Conservation (phyloP, 495 filamentous ascomycete species). For the Talaromyces adpressus region DNA sequence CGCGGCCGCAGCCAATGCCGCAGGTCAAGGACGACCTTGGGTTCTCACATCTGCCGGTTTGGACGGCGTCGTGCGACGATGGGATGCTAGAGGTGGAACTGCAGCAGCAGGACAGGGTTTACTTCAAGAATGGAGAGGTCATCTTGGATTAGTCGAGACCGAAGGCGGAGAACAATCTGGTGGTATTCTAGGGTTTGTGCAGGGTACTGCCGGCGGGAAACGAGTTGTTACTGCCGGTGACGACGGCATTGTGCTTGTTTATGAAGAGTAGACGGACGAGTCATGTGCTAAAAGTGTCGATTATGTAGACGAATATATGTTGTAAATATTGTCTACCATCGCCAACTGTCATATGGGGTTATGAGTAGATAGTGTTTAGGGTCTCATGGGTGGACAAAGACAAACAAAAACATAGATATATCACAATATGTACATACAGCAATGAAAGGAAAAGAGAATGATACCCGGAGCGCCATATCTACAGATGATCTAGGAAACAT, state of each 20-base stretch:
- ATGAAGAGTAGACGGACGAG: constrained; percentile 40
- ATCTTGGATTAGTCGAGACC: constrained; percentile 71
- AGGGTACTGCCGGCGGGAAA: constrained; percentile 55
- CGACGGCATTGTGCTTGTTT: constrained; percentile 67
- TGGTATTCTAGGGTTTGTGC: constrained; percentile 84
- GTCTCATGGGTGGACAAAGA: not conserved
- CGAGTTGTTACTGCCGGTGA: constrained; percentile 83
- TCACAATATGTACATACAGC: constrained; percentile 9
- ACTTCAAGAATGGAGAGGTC: constrained; percentile 74
- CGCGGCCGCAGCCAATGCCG: constrained; percentile 18
- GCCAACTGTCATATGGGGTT: not conserved
- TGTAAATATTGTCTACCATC: not conserved
- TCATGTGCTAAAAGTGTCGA: not conserved
- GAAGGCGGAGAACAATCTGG: constrained; percentile 50
- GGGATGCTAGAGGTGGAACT: constrained; percentile 80
- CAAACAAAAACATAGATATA: constrained; percentile 1
- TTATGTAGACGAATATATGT: not conserved
- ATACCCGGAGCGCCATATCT: constrained; percentile 7
- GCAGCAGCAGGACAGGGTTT: constrained; percentile 54
- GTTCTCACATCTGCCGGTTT: constrained; percentile 74
- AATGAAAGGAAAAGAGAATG: constrained; percentile 5
- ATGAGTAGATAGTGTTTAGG: not conserved
- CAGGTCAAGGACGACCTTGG: constrained; percentile 40
- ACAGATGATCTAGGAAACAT: constrained; percentile 8
- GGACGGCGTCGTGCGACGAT: constrained; percentile 79